A percentile compares a stretch with the other conserved stretches of the same genome.
Evolutionary conservation across 805 yeast species (phyloP).

Genomic region (Suhomyces sp.): DNA sequence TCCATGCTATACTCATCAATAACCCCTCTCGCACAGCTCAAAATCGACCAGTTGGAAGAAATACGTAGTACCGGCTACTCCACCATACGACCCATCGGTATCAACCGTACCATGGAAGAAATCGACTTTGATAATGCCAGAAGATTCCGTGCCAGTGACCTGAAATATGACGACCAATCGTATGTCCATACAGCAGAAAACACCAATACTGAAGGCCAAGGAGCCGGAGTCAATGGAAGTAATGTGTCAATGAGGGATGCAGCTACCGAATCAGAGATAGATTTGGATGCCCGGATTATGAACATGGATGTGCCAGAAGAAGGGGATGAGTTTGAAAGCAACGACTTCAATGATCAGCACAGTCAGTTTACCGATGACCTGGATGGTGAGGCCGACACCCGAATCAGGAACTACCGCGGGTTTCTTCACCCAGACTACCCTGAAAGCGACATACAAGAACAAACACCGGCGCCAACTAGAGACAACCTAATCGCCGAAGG

Average conservation of each 20-base stretch:
- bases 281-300: slow-evolving; percentile 48
- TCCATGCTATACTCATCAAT: slow-evolving; percentile 3
- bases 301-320: slow-evolving; percentile 36
- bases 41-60: slow-evolving; percentile 21
- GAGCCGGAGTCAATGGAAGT: slow-evolving; percentile 13
- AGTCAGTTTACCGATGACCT: slow-evolving; percentile 1
- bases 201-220: slow-evolving; percentile 10
- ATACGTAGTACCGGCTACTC: slow-evolving; percentile 35
- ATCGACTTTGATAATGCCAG: slow-evolving; percentile 25
- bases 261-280: slow-evolving; percentile 17
- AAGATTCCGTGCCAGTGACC: slow-evolving; percentile 9
- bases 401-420: not conserved
- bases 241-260: slow-evolving; percentile 4
- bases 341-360: slow-evolving; percentile 5
- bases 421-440: not conserved
- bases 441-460: not conserved
- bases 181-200: slow-evolving; percentile 24
- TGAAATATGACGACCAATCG: slow-evolving; percentile 15
- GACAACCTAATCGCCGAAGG: slow-evolving; percentile 32
- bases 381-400: not conserved
- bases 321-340: slow-evolving; percentile 16
- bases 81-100: slow-evolving; percentile 37
- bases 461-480: not conserved
- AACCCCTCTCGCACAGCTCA: slow-evolving; percentile 18
- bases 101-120: slow-evolving; percentile 40